Percentiles rank a stretch among this genome's conserved stretches.
Conservation (phyloP, 768 basidiomycete species). For the Leucogyrophana mollusca region DNA sequence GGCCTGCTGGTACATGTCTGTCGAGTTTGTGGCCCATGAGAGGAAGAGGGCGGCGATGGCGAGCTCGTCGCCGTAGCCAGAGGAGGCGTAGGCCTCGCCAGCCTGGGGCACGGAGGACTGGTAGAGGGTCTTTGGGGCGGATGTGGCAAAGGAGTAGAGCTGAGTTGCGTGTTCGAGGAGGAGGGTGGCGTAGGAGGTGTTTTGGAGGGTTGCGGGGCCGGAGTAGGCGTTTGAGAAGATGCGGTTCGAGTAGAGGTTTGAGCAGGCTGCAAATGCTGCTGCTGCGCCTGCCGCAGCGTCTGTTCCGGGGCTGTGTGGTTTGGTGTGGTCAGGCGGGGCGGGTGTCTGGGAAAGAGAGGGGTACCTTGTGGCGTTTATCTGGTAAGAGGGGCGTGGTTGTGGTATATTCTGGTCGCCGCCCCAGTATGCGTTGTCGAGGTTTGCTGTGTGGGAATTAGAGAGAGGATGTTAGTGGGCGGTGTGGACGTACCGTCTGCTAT, state of each 20-base stretch:
- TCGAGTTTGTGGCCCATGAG: slow-evolving; percentile 65
- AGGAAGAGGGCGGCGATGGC: slow-evolving; percentile 76
- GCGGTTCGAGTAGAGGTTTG: slow-evolving; percentile 71
- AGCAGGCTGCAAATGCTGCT: slow-evolving; percentile 86
- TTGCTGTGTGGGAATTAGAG: slow-evolving; percentile 34
- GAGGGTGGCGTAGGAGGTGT: slow-evolving; percentile 67
- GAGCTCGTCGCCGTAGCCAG: slow-evolving; percentile 71
- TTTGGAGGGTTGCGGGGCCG: slow-evolving; percentile 64
- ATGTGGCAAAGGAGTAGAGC: slow-evolving; percentile 76
- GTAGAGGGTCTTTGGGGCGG: slow-evolving; percentile 61
- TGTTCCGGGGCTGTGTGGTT: slow-evolving; percentile 64
- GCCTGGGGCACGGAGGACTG: slow-evolving; percentile 69
- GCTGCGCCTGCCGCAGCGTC: slow-evolving; percentile 84
- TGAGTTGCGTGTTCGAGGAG: slow-evolving; percentile 65
- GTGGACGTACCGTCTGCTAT: slow-evolving; percentile 61
- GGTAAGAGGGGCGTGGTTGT: slow-evolving; percentile 68
- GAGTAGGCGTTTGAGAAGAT: slow-evolving; percentile 53
- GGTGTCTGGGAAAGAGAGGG: slow-evolving; percentile 1
- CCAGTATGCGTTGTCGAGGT: slow-evolving; percentile 81
- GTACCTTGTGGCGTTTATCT: slow-evolving; percentile 67
- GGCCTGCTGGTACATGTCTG: slow-evolving; percentile 60
- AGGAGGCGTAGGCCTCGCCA: slow-evolving; percentile 66
- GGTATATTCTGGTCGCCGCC: slow-evolving; percentile 84
- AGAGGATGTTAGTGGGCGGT: slow-evolving; percentile 3
- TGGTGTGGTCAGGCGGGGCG: neutral